A percentile compares a stretch with the other conserved stretches of the same genome.
These are phyloP conservation scores for Phytophthora brassicae DNA, from an alignment of 352 stramenopile genomes.

Conservation along the genomic window DNA sequence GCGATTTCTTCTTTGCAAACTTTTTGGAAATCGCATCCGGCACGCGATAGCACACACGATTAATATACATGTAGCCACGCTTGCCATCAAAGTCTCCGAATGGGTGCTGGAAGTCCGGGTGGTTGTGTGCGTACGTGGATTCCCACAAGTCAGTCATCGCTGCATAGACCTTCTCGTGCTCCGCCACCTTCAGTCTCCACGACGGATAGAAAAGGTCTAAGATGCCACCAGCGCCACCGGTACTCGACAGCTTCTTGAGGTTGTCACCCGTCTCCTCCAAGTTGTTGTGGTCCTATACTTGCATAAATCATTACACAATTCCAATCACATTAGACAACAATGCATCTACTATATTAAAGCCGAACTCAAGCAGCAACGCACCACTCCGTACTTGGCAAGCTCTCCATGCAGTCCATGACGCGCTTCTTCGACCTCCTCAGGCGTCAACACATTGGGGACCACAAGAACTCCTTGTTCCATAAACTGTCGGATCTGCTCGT, in stretches of 20 bases:
- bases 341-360: not conserved
- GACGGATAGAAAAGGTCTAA: conserved; percentile 90
- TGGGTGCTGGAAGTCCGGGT: conserved; percentile 67
- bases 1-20: conserved; percentile 68
- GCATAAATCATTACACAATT: conserved; percentile 1
- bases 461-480: conserved; percentile 68
- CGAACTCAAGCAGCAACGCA: conserved; percentile 25
- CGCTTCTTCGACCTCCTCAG: conserved; percentile 55
- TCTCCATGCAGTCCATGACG: conserved; percentile 61
- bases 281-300: conserved; percentile 52
- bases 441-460: conserved; percentile 67
- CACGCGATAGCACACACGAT: conserved; percentile 83
- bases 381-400: conserved; percentile 71
- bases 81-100: conserved; percentile 71
- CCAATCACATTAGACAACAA: conserved; percentile 4
- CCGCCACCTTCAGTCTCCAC: conserved; percentile 80
- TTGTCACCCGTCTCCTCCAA: conserved; percentile 62
- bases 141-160: conserved; percentile 84
- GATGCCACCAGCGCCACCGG: conserved; percentile 84
- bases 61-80: conserved; percentile 87
- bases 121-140: conserved; percentile 67
- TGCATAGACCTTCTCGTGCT: conserved; percentile 73
- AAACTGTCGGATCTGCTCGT: conserved; percentile 69
- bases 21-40: conserved; percentile 66
- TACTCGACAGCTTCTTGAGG: conserved; percentile 85